These are phyloP conservation scores for Papiliotrema terrestris DNA, from an alignment of 1,284 basidiomycete species.

Conservation along the genomic window DNA sequence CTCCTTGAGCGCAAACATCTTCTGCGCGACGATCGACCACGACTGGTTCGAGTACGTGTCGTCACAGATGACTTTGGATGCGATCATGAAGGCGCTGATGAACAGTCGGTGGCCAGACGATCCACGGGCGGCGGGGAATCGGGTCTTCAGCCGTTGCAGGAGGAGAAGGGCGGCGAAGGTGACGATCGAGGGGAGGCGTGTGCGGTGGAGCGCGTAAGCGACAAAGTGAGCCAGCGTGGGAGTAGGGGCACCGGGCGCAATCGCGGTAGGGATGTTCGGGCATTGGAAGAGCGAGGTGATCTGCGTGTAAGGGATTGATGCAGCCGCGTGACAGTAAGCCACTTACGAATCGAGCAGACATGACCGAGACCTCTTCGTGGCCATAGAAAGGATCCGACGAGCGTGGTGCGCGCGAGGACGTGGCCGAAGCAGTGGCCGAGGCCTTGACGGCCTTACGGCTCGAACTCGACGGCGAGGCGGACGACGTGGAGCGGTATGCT, in stretches of 20 bases:
- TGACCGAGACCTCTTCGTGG: slow-evolving; percentile 62
- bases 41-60: slow-evolving; percentile 96
- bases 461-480: slow-evolving; percentile 36
- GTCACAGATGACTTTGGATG: slow-evolving; percentile 69
- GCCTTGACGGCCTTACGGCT: slow-evolving; percentile 43
- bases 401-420: slow-evolving; percentile 32
- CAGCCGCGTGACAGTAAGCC: slow-evolving; percentile 18
- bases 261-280: slow-evolving; percentile 45
- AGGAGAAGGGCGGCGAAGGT: slow-evolving; percentile 82
- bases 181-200: slow-evolving; percentile 74
- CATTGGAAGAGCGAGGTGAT: slow-evolving; percentile 53
- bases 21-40: slow-evolving; percentile 89
- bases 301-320: slow-evolving; percentile 12
- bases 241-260: slow-evolving; percentile 42
- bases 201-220: slow-evolving; percentile 85
- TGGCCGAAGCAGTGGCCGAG: slow-evolving; percentile 36
- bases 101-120: slow-evolving; percentile 88
- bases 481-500: slow-evolving; percentile 32
- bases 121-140: slow-evolving; percentile 86
- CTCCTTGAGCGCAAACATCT: slow-evolving; percentile 83
- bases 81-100: slow-evolving; percentile 90
- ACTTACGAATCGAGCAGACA: slow-evolving; percentile 72
- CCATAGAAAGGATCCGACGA: slow-evolving; percentile 69
- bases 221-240: slow-evolving; percentile 73
- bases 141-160: slow-evolving; percentile 78